Conservation (phyloP, 179 eudicot genomes). For the Spergularia azorica region DNA sequence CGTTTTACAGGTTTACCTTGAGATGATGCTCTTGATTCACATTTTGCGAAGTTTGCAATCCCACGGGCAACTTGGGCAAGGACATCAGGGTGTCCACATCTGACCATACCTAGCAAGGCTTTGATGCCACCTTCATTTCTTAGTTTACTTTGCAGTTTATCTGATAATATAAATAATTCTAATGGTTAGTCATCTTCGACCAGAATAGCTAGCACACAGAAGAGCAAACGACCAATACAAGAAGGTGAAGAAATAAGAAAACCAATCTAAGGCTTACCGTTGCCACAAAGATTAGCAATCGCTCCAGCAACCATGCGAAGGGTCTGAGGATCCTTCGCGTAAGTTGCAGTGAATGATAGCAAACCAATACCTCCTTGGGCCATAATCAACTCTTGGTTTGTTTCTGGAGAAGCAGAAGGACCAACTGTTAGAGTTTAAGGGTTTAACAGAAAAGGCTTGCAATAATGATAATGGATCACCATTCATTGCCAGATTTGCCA, state of each 20-base stretch:
- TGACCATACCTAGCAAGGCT: constrained; percentile 87
- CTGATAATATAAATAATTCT: constrained; percentile 28
- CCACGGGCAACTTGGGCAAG: constrained; percentile 99
- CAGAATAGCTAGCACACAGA: constrained; percentile 3
- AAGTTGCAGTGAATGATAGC: constrained; percentile 66
- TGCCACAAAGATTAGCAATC: constrained; percentile 93
- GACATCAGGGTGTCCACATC: constrained; percentile 88
- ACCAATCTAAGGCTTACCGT: constrained; percentile 48
- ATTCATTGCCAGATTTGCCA: constrained; percentile 94
- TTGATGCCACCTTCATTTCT: constrained; percentile 88
- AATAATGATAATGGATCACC: constrained; percentile 40
- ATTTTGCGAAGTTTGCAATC: constrained; percentile 91
- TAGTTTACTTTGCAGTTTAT: constrained; percentile 71
- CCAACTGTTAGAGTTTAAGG: constrained; percentile 16
- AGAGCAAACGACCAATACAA: not conserved
- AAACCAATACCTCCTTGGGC: constrained; percentile 78
- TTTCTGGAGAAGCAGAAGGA: constrained; percentile 43
- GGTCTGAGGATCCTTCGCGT: constrained; percentile 93
- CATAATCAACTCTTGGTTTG: constrained; percentile 95
- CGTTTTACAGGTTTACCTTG: constrained; percentile 50
- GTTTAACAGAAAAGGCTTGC: not conserved
- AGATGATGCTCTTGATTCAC: constrained; percentile 83
- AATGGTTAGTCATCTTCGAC: not conserved
- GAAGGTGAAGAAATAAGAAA: too few relatives aligned
- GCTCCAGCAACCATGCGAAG: constrained; percentile 99